Conservation (phyloP, 106 monocot genomes). For the Posidonia australis region DNA sequence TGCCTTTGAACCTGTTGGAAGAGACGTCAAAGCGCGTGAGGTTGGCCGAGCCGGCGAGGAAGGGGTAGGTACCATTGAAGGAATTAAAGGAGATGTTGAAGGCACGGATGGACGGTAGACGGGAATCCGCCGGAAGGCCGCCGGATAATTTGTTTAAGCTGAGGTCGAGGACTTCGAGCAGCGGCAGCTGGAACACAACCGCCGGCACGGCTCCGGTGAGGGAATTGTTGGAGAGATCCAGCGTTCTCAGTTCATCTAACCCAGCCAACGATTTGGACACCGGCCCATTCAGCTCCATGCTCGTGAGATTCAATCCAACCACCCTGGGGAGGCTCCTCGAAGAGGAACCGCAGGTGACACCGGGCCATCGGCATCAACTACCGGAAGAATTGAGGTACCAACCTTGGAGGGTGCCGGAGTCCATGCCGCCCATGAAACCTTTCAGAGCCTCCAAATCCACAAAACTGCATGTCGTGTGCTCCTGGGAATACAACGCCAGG, state of each 20-base stretch:
- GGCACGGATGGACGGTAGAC: constrained; percentile 16
- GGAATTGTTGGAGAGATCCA: constrained; percentile 22
- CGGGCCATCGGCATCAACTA: constrained; percentile 14
- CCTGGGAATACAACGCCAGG: not conserved
- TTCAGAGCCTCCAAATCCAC: constrained; percentile 6
- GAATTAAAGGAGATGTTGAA: constrained; percentile 71
- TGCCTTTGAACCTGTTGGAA: constrained; percentile 41
- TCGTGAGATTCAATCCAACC: constrained; percentile 18
- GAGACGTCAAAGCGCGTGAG: constrained; percentile 36
- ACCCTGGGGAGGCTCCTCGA: not conserved
- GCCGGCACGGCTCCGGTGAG: constrained; percentile 15
- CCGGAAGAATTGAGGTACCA: constrained; percentile 8
- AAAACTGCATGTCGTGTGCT: not conserved
- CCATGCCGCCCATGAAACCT: not conserved
- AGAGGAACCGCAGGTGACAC: constrained; percentile 16
- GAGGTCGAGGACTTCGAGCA: constrained; percentile 21
- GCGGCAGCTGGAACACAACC: constrained; percentile 10
- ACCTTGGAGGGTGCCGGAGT: not conserved
- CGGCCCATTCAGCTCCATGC: constrained; percentile 9
- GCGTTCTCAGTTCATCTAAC: not conserved
- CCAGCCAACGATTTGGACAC: constrained; percentile 4
- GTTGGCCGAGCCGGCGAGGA: constrained; percentile 29
- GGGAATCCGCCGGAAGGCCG: not conserved
- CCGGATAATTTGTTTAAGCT: constrained; percentile 24
- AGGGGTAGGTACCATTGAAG: constrained; percentile 51